A percentile compares a stretch with the other conserved stretches of the same genome.
Evolutionary conservation across 345 rosid species (phyloP).

Genomic region (Hevea brasiliensis): DNA sequence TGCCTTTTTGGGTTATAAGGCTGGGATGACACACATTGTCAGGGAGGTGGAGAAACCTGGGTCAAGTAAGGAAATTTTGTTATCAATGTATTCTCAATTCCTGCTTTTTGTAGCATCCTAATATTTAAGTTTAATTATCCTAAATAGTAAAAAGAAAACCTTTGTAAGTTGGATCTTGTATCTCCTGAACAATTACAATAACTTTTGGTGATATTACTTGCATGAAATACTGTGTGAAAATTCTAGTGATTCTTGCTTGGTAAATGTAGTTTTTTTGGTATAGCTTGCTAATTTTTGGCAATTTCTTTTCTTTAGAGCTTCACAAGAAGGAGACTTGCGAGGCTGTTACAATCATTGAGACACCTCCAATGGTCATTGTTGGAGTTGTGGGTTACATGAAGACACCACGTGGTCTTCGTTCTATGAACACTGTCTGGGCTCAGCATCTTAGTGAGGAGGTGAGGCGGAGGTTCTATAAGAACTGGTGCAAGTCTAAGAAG

Average conservation of each 20-base stretch:
- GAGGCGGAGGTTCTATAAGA: constrained; percentile 78
- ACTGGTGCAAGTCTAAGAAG: constrained; percentile 89
- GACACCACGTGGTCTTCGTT: constrained; percentile 73
- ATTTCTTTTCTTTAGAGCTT: constrained; percentile 45
- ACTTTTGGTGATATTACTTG: too few species aligned
- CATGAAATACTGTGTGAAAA: too few species aligned
- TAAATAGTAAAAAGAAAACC: too few species aligned
- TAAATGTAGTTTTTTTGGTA: neutral
- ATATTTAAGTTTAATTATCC: too few species aligned
- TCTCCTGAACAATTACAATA: too few species aligned
- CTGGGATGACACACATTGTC: constrained; percentile 94
- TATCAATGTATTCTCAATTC: neutral
- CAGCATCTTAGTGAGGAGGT: constrained; percentile 86
- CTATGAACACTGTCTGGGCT: constrained; percentile 82
- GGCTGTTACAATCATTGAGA: constrained; percentile 78
- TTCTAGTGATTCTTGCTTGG: neutral
- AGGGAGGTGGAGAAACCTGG: constrained; percentile 88
- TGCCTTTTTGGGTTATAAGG: constrained; percentile 85
- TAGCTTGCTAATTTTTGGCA: neutral
- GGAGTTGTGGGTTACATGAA: constrained; percentile 82
- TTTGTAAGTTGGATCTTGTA: too few species aligned
- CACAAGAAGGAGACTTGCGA: constrained; percentile 95
- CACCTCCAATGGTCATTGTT: constrained; percentile 82
- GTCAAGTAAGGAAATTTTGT: constrained; percentile 52
- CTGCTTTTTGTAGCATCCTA: neutral